A percentile compares a stretch with the other conserved stretches of the same genome.
Evolutionary conservation across 768 basidiomycete genomes (phyloP).

Genomic region (Leccinellum rugosiceps): DNA sequence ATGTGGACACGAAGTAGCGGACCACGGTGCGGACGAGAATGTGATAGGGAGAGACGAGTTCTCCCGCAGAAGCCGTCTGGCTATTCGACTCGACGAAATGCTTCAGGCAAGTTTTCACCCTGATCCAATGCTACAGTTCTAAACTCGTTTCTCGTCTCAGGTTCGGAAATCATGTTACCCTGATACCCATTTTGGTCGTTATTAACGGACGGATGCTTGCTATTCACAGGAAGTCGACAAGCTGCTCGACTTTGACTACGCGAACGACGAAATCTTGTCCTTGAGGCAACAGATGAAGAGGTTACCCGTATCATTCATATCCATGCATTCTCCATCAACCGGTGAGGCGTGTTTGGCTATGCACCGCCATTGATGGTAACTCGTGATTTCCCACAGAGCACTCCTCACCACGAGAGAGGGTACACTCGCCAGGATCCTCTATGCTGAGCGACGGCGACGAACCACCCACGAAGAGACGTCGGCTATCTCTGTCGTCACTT

Average conservation of each 20-base stretch:
- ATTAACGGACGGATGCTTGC: constrained; percentile 10
- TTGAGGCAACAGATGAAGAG: constrained; percentile 65
- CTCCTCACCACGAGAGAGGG: constrained; percentile 20
- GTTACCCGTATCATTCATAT: constrained; percentile 47
- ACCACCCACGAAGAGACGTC: constrained; percentile 50
- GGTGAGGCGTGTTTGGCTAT: constrained; percentile 36
- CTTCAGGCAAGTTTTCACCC: constrained; percentile 53
- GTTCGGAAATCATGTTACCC: constrained; percentile 21
- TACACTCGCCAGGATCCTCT: constrained; percentile 38
- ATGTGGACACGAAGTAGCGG: constrained; percentile 63
- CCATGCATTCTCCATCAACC: constrained; percentile 50
- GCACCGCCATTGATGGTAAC: neutral
- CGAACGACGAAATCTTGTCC: constrained; percentile 65
- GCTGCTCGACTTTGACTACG: constrained; percentile 77
- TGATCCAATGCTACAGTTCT: constrained; percentile 6
- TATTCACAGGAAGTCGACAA: constrained; percentile 64
- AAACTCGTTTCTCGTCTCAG: constrained; percentile 15
- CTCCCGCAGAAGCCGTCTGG: constrained; percentile 67
- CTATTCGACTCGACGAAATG: constrained; percentile 77
- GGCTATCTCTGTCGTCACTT: constrained; percentile 55
- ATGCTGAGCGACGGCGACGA: constrained; percentile 43
- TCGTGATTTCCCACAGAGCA: constrained; percentile 22
- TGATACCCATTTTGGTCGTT: constrained; percentile 6
- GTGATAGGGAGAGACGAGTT: constrained; percentile 61
- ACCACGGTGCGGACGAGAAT: constrained; percentile 65